Conservation (phyloP, 164 flowering plant species). For the Liriodendron chinense region DNA sequence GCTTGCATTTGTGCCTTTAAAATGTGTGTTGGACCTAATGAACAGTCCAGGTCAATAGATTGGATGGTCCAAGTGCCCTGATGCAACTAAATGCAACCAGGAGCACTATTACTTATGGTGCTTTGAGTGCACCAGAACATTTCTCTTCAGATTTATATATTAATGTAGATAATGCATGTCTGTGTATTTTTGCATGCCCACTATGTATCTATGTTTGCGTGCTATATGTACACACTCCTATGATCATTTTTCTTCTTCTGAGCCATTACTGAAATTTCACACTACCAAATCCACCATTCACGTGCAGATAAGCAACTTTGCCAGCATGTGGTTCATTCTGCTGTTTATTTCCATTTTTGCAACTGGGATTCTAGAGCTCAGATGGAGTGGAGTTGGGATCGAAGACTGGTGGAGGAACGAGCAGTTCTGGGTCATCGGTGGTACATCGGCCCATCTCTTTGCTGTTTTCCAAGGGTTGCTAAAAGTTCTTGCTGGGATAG, state of each 20-base stretch:
- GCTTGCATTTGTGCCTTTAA: no score
- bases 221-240: neutral
- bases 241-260: neutral
- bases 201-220: neutral
- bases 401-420: conserved; percentile 99
- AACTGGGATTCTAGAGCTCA: conserved; percentile 83
- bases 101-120: no score
- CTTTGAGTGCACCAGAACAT: no score
- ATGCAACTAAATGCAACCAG: no score
- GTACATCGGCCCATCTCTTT: conserved; percentile 92
- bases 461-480: conserved; percentile 95
- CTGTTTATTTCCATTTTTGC: conserved; percentile 79
- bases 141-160: no score
- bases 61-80: no score
- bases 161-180: neutral
- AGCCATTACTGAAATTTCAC: neutral
- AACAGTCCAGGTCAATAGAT: no score
- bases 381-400: conserved; percentile 92
- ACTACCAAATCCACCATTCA: neutral
- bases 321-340: conserved; percentile 87
- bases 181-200: neutral
- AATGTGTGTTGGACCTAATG: no score
- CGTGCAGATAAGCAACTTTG: conserved; percentile 89
- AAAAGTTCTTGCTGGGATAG: conserved; percentile 92
- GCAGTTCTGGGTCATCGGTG: conserved; percentile 99